Conservation (phyloP, 768 basidiomycete genomes). For the Lactifluus subvellereus region DNA sequence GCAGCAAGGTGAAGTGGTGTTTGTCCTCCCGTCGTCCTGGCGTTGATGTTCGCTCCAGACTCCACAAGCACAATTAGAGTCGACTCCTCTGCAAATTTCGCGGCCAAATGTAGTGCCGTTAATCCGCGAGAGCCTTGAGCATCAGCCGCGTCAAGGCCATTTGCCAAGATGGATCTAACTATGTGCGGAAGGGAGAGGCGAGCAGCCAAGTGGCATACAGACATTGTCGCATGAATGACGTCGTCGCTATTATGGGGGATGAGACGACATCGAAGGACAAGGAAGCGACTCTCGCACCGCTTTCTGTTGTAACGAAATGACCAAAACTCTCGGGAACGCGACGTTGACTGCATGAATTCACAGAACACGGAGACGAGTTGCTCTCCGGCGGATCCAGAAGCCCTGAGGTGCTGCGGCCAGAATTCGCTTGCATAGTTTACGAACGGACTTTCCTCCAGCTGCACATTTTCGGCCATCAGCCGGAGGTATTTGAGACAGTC, state of each 20-base stretch:
- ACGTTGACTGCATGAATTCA: background rate
- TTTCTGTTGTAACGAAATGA: background rate
- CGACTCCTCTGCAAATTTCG: background rate
- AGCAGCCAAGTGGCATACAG: conserved; percentile 5
- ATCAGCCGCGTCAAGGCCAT: background rate
- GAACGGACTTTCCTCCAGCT: background rate
- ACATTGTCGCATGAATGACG: background rate
- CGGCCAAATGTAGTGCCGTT: conserved; percentile 5
- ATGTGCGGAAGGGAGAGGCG: conserved; percentile 5
- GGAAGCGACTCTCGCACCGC: background rate
- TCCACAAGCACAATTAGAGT: conserved; percentile 4
- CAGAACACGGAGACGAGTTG: background rate
- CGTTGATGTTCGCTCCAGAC: background rate
- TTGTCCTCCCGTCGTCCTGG: background rate
- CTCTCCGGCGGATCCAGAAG: background rate
- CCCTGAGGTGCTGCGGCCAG: conserved; percentile 5
- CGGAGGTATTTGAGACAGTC: conserved; percentile 6
- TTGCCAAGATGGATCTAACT: background rate
- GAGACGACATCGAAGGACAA: background rate
- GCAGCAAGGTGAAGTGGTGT: background rate
- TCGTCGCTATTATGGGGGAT: background rate
- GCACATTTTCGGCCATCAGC: background rate
- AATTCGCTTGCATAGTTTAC: background rate
- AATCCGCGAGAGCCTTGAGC: background rate
- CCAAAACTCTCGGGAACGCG: background rate